Conservation (phyloP, 2,329 filamentous ascomycete species). For the Botrytis byssoidea region DNA sequence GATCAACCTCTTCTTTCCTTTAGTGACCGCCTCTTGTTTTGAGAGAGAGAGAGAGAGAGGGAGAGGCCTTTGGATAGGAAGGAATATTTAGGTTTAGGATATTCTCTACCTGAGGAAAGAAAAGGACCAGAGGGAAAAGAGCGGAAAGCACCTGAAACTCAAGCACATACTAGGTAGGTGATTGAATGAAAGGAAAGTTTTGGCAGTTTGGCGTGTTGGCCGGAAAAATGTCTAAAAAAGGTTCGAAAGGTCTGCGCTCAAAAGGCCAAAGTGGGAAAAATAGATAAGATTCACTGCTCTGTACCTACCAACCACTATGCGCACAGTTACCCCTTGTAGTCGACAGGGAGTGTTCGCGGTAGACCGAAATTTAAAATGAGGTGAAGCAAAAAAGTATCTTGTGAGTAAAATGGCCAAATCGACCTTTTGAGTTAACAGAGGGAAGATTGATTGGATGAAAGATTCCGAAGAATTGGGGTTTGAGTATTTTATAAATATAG, state of each 20-base stretch:
- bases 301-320: neutral
- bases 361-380: slow-evolving; percentile 13
- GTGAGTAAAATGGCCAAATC: neutral
- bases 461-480: neutral
- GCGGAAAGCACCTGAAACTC: neutral
- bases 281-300: slow-evolving; percentile 8
- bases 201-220: neutral
- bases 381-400: neutral
- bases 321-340: neutral
- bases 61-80: neutral
- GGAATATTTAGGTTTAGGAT: neutral
- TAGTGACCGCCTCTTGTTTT: slow-evolving; percentile 2
- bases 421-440: neutral
- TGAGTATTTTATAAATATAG: neutral
- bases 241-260: slow-evolving; percentile 1
- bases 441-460: neutral
- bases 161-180: neutral
- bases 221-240: slow-evolving; percentile 4
- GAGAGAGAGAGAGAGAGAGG: neutral
- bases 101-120: neutral
- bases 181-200: neutral
- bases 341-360: neutral
- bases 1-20: slow-evolving; percentile 12
- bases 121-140: neutral
- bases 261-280: neutral